Conservation (phyloP, 352 stramenopile species). For the Globisporangium ultimum region DNA sequence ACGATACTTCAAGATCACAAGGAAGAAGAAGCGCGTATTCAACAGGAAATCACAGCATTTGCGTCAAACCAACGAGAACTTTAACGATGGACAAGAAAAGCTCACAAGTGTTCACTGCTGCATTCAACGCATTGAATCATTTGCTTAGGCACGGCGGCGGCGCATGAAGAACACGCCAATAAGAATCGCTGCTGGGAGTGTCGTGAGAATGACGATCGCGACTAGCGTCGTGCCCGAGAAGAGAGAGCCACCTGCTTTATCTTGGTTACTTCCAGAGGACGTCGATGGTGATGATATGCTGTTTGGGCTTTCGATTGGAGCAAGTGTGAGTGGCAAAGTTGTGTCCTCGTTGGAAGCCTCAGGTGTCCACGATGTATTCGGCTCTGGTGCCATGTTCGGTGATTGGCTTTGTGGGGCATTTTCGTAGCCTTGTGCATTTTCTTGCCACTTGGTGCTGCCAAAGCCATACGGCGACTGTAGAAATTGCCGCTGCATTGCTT, state of each 20-base stretch:
- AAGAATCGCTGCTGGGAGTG: slow-evolving; percentile 12
- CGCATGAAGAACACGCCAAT: slow-evolving; percentile 12
- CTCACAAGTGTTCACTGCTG: neutral
- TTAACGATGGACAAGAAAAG: neutral
- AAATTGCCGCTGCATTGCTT: neutral
- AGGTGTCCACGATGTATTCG: neutral
- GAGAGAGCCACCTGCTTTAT: slow-evolving; percentile 1
- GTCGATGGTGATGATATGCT: neutral
- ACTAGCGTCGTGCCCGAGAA: slow-evolving; percentile 10
- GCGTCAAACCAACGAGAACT: neutral
- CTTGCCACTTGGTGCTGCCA: neutral
- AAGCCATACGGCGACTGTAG: neutral
- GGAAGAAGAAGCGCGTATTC: slow-evolving; percentile 17
- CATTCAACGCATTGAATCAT: neutral
- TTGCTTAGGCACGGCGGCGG: slow-evolving; percentile 1
- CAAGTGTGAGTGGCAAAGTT: slow-evolving; percentile 2
- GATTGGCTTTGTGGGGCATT: neutral
- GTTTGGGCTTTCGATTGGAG: neutral
- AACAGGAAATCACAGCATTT: slow-evolving; percentile 24
- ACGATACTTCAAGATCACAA: slow-evolving; percentile 2
- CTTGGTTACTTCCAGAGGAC: neutral
- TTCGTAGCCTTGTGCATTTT: neutral
- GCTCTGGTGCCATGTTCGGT: neutral
- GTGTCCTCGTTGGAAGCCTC: neutral
- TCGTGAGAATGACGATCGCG: slow-evolving; percentile 14